Conservation (phyloP, 345 rosid species). For the Lumnitzera racemosa region DNA sequence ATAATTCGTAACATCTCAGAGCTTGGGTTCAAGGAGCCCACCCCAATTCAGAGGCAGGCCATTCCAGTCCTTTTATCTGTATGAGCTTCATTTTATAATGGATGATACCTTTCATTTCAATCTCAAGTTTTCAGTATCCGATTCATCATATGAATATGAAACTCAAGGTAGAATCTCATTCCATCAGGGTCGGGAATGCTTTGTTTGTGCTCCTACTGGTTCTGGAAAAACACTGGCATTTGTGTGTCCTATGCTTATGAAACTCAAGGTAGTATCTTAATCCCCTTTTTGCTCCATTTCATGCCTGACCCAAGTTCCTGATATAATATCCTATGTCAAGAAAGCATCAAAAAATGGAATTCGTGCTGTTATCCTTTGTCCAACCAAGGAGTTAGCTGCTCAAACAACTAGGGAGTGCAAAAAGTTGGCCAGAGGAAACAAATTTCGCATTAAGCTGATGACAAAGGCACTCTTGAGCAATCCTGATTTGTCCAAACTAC, state of each 20-base stretch:
- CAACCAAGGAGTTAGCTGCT: conserved; percentile 82
- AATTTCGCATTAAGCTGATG: conserved; percentile 60
- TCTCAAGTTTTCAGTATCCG: too few species aligned
- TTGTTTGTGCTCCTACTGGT: conserved; percentile 97
- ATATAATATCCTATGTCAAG: conserved; percentile 23
- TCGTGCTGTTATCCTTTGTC: conserved; percentile 81
- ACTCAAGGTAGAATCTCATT: background rate
- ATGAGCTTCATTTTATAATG: conserved; percentile 21
- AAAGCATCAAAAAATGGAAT: conserved; percentile 55
- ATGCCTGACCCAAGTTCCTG: conserved; percentile 12
- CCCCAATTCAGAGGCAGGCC: conserved; percentile 98
- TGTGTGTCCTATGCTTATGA: conserved; percentile 86
- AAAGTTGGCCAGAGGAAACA: conserved; percentile 73
- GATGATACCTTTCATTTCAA: background rate
- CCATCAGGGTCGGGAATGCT: conserved; percentile 80
- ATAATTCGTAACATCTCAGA: conserved; percentile 59
- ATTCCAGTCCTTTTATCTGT: conserved; percentile 82
- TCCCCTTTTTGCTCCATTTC: background rate
- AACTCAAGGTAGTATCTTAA: conserved; percentile 58
- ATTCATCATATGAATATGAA: too few species aligned
- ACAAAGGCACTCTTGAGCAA: conserved; percentile 62
- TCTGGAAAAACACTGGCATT: conserved; percentile 94
- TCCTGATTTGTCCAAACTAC: conserved; percentile 56
- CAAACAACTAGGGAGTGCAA: conserved; percentile 90
- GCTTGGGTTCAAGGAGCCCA: conserved; percentile 90